Conservation (phyloP, 2,329 filamentous ascomycete species). For the Phaeosphaeriaceae sp. region DNA sequence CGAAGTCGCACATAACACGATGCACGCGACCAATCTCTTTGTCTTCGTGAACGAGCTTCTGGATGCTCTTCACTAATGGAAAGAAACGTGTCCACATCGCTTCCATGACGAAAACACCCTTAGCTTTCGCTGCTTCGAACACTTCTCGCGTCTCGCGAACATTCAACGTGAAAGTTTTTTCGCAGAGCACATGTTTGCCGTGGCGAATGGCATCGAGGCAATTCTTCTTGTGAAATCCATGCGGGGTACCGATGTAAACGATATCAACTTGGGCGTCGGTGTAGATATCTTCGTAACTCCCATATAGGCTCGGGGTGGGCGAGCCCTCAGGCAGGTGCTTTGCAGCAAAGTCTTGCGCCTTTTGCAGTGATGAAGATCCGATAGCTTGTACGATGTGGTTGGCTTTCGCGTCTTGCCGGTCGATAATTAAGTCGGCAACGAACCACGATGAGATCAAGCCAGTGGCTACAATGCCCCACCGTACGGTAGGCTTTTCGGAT, state of each 20-base stretch:
- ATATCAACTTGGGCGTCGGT: conserved; percentile 78
- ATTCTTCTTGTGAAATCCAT: conserved; percentile 89
- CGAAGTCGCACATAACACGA: conserved; percentile 2
- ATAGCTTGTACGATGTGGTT: conserved; percentile 22
- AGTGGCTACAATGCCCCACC: conserved; percentile 13
- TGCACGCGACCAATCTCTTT: conserved; percentile 57
- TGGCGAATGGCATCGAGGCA: conserved; percentile 77
- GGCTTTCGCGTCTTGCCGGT: conserved; percentile 12
- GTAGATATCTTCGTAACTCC: conserved; percentile 78
- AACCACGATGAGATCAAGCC: conserved; percentile 6
- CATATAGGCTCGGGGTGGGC: conserved; percentile 64
- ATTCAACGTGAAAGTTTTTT: conserved; percentile 85
- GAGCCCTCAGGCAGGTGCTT: conserved; percentile 36
- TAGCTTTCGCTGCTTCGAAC: conserved; percentile 71
- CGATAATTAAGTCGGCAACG: conserved; percentile 11
- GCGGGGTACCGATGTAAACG: conserved; percentile 84
- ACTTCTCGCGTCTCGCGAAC: conserved; percentile 75
- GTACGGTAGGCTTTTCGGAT: background rate
- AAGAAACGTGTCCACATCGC: conserved; percentile 87
- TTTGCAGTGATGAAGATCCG: conserved; percentile 20
- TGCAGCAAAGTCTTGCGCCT: conserved; percentile 16
- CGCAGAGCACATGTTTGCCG: conserved; percentile 84
- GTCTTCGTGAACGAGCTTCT: conserved; percentile 64
- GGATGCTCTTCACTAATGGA: conserved; percentile 75
- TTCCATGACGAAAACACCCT: conserved; percentile 52